Conservation (phyloP, 2,329 filamentous ascomycete genomes). For the Xylaria sp. region DNA sequence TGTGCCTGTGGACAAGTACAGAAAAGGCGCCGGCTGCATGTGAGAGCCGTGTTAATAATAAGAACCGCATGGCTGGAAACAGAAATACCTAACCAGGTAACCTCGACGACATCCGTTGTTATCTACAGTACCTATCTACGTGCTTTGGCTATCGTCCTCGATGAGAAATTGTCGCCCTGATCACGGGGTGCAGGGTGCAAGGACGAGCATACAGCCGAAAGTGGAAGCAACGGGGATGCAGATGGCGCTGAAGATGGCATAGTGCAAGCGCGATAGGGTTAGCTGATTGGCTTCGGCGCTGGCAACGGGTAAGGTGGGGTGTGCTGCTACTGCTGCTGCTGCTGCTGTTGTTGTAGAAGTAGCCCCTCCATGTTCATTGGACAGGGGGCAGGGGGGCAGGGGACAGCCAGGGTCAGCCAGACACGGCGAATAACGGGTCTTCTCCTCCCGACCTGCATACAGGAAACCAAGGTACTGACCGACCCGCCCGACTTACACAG, state of each 20-base stretch:
- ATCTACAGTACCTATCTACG: neutral
- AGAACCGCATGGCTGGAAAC: slow-evolving; percentile 5
- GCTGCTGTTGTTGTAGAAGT: no score
- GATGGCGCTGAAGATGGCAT: slow-evolving; percentile 24
- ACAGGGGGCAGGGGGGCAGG: neutral
- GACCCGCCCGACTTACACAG: slow-evolving; percentile 12
- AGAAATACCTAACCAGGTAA: neutral
- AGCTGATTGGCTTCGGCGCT: slow-evolving; percentile 18
- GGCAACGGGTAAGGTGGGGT: slow-evolving; percentile 14
- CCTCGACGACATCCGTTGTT: neutral
- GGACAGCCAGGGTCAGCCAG: slow-evolving; percentile 5
- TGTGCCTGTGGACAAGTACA: neutral
- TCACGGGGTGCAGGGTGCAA: slow-evolving; percentile 28
- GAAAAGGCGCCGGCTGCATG: slow-evolving; percentile 11
- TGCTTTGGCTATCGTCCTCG: neutral
- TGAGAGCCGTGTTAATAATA: slow-evolving; percentile 6
- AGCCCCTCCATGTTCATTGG: neutral
- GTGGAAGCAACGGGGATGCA: slow-evolving; percentile 26
- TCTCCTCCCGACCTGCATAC: slow-evolving; percentile 4
- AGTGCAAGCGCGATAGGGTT: neutral
- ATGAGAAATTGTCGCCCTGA: slow-evolving; percentile 15
- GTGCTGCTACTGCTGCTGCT: neutral
- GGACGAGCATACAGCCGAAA: neutral
- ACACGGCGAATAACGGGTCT: slow-evolving; percentile 5
- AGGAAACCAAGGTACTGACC: slow-evolving; percentile 2